Conservation (phyloP, 2,329 filamentous ascomycete species). For the Delphinella strobiligena region DNA sequence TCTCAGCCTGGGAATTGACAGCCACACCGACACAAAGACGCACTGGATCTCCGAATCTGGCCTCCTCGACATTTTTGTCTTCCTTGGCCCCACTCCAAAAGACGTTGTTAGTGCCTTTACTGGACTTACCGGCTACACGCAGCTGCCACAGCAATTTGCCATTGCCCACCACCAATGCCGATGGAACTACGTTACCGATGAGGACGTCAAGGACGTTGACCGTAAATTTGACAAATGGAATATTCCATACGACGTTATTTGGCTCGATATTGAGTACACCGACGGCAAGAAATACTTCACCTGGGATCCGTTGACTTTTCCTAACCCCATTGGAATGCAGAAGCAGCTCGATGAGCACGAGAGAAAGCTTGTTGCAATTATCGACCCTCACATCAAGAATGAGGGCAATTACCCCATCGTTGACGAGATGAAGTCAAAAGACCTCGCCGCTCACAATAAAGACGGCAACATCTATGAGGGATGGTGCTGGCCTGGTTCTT, state of each 20-base stretch:
- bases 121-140: constrained; percentile 82
- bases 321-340: constrained; percentile 75
- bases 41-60: constrained; percentile 97
- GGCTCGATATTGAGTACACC: constrained; percentile 96
- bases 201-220: constrained; percentile 94
- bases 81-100: constrained; percentile 76
- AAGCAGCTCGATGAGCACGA: constrained; percentile 75
- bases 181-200: constrained; percentile 97
- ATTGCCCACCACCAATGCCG: constrained; percentile 95
- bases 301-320: constrained; percentile 83
- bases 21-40: constrained; percentile 68
- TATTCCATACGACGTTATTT: constrained; percentile 97
- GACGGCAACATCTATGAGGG: constrained; percentile 82
- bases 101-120: constrained; percentile 74
- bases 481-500: constrained; percentile 98
- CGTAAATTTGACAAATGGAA: constrained; percentile 89
- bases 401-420: constrained; percentile 63
- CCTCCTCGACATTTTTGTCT: constrained; percentile 82
- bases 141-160: constrained; percentile 83
- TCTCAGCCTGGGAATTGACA: constrained; percentile 56
- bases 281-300: constrained; percentile 98
- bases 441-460: constrained; percentile 79
- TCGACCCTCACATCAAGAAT: constrained; percentile 98
- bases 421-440: constrained; percentile 72
- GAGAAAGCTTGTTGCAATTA: constrained; percentile 84